A percentile compares a stretch with the other conserved stretches of the same genome.
phyloP scores from a whole-genome alignment of 2,329 filamentous ascomycete species.

The Dissoconium aciculare region DNA sequence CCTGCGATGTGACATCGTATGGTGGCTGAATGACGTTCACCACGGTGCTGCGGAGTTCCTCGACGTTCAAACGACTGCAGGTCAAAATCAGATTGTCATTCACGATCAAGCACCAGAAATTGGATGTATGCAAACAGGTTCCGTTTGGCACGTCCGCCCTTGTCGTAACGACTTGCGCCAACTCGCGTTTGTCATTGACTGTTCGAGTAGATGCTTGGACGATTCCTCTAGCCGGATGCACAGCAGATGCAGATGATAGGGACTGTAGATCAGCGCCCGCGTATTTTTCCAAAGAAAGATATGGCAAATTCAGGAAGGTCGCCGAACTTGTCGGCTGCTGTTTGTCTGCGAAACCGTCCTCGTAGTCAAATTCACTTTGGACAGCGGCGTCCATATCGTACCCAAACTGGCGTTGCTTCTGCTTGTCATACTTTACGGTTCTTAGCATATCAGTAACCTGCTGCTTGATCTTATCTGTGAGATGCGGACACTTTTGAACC shows the following conservation, averaged over 20 bases:
- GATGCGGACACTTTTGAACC: not conserved
- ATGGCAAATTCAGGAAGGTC: conserved; percentile 7
- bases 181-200: conserved; percentile 5
- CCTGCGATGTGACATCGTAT: not conserved
- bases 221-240: conserved; percentile 7
- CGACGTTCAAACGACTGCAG: conserved; percentile 5
- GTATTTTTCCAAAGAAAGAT: conserved; percentile 5
- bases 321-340: conserved; percentile 4
- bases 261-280: conserved; percentile 1
- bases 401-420: conserved; percentile 10
- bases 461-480: conserved; percentile 2
- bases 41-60: not conserved
- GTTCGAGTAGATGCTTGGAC: conserved; percentile 5
- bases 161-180: conserved; percentile 4
- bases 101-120: conserved; percentile 8
- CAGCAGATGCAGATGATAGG: conserved; percentile 2
- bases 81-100: conserved; percentile 8
- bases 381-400: conserved; percentile 9
- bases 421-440: conserved; percentile 7
- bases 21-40: not conserved
- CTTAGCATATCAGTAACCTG: conserved; percentile 6
- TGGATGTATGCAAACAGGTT: conserved; percentile 6
- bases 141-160: conserved; percentile 3
- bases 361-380: conserved; percentile 6
- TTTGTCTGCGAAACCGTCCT: conserved; percentile 2